Conservation (phyloP, 1,139 yeast species). For the Wickerhamomyces sp. region DNA sequence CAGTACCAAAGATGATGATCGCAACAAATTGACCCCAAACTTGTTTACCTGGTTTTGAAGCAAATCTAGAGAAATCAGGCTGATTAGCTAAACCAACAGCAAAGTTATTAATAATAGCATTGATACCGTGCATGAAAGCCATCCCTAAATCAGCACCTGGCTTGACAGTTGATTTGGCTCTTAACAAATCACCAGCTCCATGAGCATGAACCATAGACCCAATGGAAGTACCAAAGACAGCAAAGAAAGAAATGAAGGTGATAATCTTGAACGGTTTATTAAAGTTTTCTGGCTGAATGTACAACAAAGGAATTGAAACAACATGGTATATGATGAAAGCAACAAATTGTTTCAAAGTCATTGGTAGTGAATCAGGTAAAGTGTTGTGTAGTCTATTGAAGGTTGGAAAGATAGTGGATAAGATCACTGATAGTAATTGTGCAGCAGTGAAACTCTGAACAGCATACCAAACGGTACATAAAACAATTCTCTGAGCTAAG, state of each 20-base stretch:
- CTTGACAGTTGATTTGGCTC: slow-evolving; percentile 12
- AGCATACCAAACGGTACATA: slow-evolving; percentile 33
- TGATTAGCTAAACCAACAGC: slow-evolving; percentile 30
- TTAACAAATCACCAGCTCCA: slow-evolving; percentile 26
- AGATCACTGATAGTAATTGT: slow-evolving; percentile 24
- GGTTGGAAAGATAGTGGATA: slow-evolving; percentile 24
- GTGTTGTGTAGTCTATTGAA: slow-evolving; percentile 26
- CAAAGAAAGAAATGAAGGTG: slow-evolving; percentile 27
- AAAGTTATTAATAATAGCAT: slow-evolving; percentile 31
- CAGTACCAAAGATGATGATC: slow-evolving; percentile 29
- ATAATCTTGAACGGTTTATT: slow-evolving; percentile 21
- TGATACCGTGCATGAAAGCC: slow-evolving; percentile 28
- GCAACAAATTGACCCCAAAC: slow-evolving; percentile 28
- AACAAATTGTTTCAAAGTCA: slow-evolving; percentile 27
- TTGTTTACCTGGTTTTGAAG: slow-evolving; percentile 25
- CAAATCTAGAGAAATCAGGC: slow-evolving; percentile 42
- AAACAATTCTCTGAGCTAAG: slow-evolving; percentile 29
- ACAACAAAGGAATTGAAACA: slow-evolving; percentile 26
- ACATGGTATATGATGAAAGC: slow-evolving; percentile 28
- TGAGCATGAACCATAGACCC: slow-evolving; percentile 28
- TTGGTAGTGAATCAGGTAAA: slow-evolving; percentile 25
- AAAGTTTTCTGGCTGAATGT: slow-evolving; percentile 23
- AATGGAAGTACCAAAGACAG: slow-evolving; percentile 29
- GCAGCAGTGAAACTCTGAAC: slow-evolving; percentile 31
- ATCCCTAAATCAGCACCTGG: slow-evolving; percentile 29